These are phyloP conservation scores for Epichloe sp. DNA, from an alignment of 2,329 filamentous ascomycete species.

Conservation along the genomic window DNA sequence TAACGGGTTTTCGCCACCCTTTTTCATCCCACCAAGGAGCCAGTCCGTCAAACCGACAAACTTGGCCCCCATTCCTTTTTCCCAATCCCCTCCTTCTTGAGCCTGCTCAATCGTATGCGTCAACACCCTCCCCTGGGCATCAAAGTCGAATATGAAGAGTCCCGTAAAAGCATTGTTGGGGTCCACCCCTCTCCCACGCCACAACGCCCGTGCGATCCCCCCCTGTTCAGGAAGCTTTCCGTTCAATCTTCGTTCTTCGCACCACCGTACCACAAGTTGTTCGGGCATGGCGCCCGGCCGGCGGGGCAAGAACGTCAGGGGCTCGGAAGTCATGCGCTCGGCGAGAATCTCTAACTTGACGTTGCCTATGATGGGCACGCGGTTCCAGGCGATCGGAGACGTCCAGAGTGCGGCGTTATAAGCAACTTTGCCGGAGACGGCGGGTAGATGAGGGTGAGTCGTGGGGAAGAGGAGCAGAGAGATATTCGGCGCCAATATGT, in stretches of 20 bases:
- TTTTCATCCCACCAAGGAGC: constrained; percentile 63
- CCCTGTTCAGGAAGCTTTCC: constrained; percentile 18
- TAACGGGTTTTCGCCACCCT: constrained; percentile 19
- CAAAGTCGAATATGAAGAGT: constrained; percentile 92
- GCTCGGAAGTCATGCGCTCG: constrained; percentile 67
- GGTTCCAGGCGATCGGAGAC: constrained; percentile 89
- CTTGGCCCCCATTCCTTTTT: constrained; percentile 64
- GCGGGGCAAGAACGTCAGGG: constrained; percentile 32
- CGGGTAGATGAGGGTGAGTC: constrained; percentile 78
- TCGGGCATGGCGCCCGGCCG: constrained; percentile 50
- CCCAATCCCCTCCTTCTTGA: constrained; percentile 71
- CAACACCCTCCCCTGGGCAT: constrained; percentile 67
- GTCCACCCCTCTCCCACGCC: constrained; percentile 23
- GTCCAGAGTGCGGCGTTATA: constrained; percentile 95
- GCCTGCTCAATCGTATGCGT: constrained; percentile 92
- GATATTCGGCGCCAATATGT: constrained; percentile 65
- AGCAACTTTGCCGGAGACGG: constrained; percentile 78
- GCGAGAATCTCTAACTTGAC: constrained; percentile 78
- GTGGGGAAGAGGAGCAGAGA: constrained; percentile 57
- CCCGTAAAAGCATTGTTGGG: constrained; percentile 72
- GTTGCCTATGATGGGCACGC: constrained; percentile 80
- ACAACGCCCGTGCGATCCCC: constrained; percentile 32
- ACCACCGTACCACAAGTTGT: constrained; percentile 85
- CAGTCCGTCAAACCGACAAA: constrained; percentile 91
- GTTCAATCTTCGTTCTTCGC: constrained; percentile 27